Percentiles rank a stretch among this genome's conserved stretches.
phyloP scores from a whole-genome alignment of 306 rosid species.

The Inga leiocalycina region DNA sequence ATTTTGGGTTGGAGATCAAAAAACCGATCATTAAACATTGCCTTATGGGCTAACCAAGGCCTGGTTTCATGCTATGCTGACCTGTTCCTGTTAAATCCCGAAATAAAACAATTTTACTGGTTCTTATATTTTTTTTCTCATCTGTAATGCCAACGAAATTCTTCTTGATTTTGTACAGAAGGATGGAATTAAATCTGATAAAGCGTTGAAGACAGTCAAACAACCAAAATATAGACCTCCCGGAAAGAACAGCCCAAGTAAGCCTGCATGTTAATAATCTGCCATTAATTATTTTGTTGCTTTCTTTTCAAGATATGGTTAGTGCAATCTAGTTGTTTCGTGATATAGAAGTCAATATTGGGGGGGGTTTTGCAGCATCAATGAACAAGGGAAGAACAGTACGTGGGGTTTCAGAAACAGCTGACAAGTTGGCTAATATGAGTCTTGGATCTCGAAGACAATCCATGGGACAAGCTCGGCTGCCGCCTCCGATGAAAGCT shows the following conservation, averaged over 20 bases:
- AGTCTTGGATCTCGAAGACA: constrained; percentile 59
- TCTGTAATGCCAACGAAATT: background rate
- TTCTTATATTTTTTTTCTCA: background rate
- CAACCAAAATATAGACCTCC: constrained; percentile 76
- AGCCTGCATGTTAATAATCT: constrained; percentile 26
- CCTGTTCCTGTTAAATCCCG: background rate
- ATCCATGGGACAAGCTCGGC: constrained; percentile 49
- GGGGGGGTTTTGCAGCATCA: constrained; percentile 46
- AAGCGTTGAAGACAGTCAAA: constrained; percentile 49
- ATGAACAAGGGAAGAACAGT: constrained; percentile 58
- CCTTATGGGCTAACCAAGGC: background rate
- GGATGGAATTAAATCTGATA: constrained; percentile 66
- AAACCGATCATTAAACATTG: no score
- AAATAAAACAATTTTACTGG: background rate
- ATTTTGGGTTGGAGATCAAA: background rate
- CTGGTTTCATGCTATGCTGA: background rate
- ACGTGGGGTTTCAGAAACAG: constrained; percentile 69
- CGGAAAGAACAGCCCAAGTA: constrained; percentile 74
- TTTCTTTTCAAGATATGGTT: background rate
- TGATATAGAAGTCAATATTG: constrained; percentile 4
- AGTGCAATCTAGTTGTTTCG: background rate
- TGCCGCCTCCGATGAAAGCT: constrained; percentile 76
- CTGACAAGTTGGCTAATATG: constrained; percentile 81
- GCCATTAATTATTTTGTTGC: background rate
- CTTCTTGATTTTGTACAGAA: constrained; percentile 27